Evolutionary conservation across 2,329 filamentous ascomycete species (phyloP).

Genomic region (Monosporascus ibericus): DNA sequence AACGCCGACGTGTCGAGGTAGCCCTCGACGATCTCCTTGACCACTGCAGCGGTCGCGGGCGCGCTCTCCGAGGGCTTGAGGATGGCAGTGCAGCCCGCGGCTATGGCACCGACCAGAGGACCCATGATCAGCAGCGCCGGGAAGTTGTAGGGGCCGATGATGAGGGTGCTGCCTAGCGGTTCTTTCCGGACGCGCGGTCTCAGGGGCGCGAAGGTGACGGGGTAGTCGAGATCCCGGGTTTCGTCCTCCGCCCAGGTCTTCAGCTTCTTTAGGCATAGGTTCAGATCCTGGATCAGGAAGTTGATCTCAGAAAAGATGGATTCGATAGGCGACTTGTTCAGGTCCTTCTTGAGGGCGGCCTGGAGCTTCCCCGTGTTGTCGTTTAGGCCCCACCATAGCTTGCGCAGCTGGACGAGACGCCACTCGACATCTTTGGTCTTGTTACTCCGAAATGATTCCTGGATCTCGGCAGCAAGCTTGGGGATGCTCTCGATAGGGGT

Average conservation of each 20-base stretch:
- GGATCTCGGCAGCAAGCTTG: constrained; percentile 51
- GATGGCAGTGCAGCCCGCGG: constrained; percentile 82
- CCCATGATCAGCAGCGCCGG: constrained; percentile 75
- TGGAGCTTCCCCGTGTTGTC: constrained; percentile 69
- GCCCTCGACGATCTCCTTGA: constrained; percentile 71
- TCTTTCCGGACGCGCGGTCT: constrained; percentile 78
- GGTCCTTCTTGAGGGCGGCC: constrained; percentile 70
- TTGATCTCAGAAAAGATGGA: constrained; percentile 66
- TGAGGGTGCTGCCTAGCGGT: constrained; percentile 73
- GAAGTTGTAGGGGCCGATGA: constrained; percentile 94
- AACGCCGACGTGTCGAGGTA: constrained; percentile 74
- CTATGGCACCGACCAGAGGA: constrained; percentile 82
- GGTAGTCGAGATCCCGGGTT: constrained; percentile 56
- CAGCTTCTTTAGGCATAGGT: constrained; percentile 72
- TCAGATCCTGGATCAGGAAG: constrained; percentile 74
- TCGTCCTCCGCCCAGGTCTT: constrained; percentile 82
- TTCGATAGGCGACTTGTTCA: constrained; percentile 75
- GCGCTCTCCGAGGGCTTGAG: constrained; percentile 87
- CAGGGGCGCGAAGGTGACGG: constrained; percentile 61
- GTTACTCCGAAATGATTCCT: constrained; percentile 67
- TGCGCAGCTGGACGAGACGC: constrained; percentile 78
- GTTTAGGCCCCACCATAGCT: constrained; percentile 87
- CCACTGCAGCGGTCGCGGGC: constrained; percentile 67
- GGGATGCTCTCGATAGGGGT: constrained; percentile 65
- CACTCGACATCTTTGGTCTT: constrained; percentile 79